Evolutionary conservation across 2,329 filamentous ascomycete genomes (phyloP).

Genomic region (Trichoderma pleuroti): DNA sequence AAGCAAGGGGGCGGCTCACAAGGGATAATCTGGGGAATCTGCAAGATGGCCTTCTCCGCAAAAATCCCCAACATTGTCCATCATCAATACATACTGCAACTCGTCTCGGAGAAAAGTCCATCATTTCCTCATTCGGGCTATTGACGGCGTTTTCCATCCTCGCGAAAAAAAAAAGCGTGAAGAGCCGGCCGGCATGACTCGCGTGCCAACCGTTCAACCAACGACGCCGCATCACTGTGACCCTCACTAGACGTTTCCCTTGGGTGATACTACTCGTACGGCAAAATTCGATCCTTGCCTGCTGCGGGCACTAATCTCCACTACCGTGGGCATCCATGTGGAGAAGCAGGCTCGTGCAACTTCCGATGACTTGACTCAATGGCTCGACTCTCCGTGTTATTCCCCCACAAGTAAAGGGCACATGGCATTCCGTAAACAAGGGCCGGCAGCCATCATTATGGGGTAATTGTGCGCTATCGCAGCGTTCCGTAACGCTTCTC

Average conservation of each 20-base stretch:
- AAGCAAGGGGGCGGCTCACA: background rate
- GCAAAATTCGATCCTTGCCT: background rate
- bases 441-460: background rate
- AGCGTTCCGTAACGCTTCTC: background rate
- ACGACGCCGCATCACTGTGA: slow-evolving; percentile 11
- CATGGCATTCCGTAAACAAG: background rate
- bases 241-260: background rate
- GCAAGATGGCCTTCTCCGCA: background rate
- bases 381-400: background rate
- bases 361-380: background rate
- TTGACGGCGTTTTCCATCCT: background rate
- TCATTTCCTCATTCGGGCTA: background rate
- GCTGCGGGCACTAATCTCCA: background rate
- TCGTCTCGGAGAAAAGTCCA: background rate
- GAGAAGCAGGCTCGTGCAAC: slow-evolving; percentile 6
- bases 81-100: background rate
- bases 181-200: background rate
- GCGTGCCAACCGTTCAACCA: background rate
- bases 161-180: slow-evolving; percentile 30
- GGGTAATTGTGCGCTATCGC: background rate
- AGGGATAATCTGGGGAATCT: background rate
- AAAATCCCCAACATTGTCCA: background rate
- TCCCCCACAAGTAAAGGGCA: slow-evolving; percentile 10
- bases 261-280: background rate
- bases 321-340: slow-evolving; percentile 4